phyloP scores from a whole-genome alignment of 352 stramenopile genomes.

The Globisporangium paddicum region DNA sequence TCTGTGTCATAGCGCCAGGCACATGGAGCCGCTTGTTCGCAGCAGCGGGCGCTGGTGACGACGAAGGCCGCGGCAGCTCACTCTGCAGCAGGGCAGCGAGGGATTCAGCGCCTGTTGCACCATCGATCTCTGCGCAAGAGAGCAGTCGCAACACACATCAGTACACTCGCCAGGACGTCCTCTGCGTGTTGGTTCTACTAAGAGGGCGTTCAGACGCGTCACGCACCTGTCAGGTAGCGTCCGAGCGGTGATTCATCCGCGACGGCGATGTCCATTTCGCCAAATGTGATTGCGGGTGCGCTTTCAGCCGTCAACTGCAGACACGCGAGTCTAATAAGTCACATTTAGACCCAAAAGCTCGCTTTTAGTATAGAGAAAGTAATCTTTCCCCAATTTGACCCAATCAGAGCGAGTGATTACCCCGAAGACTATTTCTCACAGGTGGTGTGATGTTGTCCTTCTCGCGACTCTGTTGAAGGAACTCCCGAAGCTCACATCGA shows the following conservation, averaged over 20 bases:
- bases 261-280: constrained; percentile 44
- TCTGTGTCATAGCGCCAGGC: constrained; percentile 1
- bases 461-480: too few relatives aligned
- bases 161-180: background rate
- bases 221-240: constrained; percentile 48
- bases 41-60: background rate
- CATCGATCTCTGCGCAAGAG: constrained; percentile 7
- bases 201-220: background rate
- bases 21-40: background rate
- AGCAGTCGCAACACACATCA: background rate
- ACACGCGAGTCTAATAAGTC: too few relatives aligned
- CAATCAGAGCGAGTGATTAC: too few relatives aligned
- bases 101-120: constrained; percentile 1
- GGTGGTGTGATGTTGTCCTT: too few relatives aligned
- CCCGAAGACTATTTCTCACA: too few relatives aligned
- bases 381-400: too few relatives aligned
- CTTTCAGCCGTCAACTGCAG: too few relatives aligned
- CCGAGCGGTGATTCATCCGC: constrained; percentile 39
- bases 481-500: too few relatives aligned
- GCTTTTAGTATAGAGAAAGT: too few relatives aligned
- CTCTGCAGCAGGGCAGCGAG: constrained; percentile 13
- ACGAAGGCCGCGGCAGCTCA: background rate
- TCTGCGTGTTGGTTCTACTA: background rate
- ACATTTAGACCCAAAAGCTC: too few relatives aligned
- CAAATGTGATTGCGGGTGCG: too few relatives aligned